Conservation (phyloP, 306 rosid genomes). For the Fagus sylvatica region DNA sequence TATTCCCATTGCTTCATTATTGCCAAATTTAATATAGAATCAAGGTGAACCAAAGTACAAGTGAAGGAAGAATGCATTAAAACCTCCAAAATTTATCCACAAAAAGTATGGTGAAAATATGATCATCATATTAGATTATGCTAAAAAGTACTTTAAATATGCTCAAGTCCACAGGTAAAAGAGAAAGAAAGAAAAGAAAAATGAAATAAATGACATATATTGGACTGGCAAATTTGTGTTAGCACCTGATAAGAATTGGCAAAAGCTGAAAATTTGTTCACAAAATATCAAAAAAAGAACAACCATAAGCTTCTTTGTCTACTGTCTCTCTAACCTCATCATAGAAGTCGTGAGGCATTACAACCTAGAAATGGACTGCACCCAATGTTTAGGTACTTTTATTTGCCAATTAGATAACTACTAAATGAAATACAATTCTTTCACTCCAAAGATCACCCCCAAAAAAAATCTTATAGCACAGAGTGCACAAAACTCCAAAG, state of each 20-base stretch:
- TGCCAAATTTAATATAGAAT: constrained; percentile 11
- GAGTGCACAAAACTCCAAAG: background rate
- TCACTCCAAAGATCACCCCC: background rate
- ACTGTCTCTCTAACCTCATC: background rate
- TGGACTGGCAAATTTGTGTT: background rate
- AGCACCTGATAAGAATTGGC: background rate
- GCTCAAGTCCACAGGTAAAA: background rate
- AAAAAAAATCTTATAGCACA: background rate
- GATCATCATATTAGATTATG: background rate
- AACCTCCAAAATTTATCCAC: constrained; percentile 1
- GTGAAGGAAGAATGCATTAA: constrained; percentile 2
- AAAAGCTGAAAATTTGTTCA: background rate
- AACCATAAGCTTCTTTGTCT: background rate
- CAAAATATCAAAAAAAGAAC: background rate
- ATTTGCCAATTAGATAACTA: background rate
- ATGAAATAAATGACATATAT: background rate
- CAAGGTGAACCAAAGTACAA: constrained; percentile 12
- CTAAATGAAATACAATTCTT: background rate
- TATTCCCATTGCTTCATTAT: constrained; percentile 16
- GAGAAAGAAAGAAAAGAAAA: background rate
- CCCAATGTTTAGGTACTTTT: background rate
- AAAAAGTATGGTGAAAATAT: background rate
- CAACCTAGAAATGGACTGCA: constrained; percentile 5
- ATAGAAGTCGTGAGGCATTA: background rate
- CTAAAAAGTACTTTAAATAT: background rate